Conservation (phyloP, 2,329 filamentous ascomycete species). For the Exophiala bonariae region DNA sequence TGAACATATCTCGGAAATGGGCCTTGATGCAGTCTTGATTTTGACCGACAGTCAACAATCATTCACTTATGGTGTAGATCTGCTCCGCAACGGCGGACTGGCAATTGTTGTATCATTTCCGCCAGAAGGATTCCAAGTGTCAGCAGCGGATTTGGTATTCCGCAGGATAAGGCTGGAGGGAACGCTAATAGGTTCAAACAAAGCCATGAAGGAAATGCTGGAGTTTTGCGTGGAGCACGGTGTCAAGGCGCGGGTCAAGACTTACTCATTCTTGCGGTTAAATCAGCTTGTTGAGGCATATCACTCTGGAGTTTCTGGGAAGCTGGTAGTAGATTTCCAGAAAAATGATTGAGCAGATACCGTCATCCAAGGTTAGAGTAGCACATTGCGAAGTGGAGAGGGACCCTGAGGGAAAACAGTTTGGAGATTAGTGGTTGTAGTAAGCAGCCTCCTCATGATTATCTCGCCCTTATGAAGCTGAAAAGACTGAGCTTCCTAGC, state of each 20-base stretch:
- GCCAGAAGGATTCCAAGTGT: slow-evolving; percentile 10
- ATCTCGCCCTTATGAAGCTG: too few species aligned
- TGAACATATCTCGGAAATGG: slow-evolving; percentile 36
- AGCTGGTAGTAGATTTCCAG: slow-evolving; percentile 10
- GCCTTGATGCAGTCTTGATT: slow-evolving; percentile 46
- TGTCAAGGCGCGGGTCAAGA: slow-evolving; percentile 16
- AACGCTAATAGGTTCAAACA: slow-evolving; percentile 47
- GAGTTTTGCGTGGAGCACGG: slow-evolving; percentile 46
- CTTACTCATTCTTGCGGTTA: slow-evolving; percentile 17
- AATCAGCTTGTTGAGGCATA: slow-evolving; percentile 27
- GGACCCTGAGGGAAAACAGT: too few species aligned
- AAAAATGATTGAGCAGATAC: too few species aligned
- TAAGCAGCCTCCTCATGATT: too few species aligned
- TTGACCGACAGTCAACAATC: slow-evolving; percentile 40
- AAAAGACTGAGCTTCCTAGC: too few species aligned
- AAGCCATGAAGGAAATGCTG: slow-evolving; percentile 65
- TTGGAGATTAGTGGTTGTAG: too few species aligned
- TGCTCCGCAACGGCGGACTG: slow-evolving; percentile 32
- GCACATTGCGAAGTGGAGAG: too few species aligned
- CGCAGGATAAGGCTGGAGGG: slow-evolving; percentile 47
- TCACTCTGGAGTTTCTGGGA: slow-evolving; percentile 21
- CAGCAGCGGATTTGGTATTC: slow-evolving; percentile 29
- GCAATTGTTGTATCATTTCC: slow-evolving; percentile 37
- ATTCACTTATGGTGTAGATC: slow-evolving; percentile 33
- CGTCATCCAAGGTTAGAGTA: neutral